These are phyloP conservation scores for Hibiscus trionum DNA, from an alignment of 345 rosid genomes.

Conservation along the genomic window DNA sequence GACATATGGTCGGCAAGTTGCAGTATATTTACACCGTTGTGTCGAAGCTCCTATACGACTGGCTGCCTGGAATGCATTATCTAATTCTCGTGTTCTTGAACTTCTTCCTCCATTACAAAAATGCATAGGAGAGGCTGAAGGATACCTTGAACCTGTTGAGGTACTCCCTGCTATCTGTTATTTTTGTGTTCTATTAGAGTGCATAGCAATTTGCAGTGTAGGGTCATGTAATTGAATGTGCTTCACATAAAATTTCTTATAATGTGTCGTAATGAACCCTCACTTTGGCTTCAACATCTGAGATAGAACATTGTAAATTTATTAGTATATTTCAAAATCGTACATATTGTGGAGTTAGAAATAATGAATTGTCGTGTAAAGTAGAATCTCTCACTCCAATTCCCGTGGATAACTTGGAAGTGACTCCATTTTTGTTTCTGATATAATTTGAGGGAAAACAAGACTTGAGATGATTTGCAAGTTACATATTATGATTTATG, in stretches of 20 bases:
- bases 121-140: constrained; percentile 55
- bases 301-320: not conserved
- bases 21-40: constrained; percentile 55
- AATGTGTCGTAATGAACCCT: not conserved
- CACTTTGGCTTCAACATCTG: not conserved
- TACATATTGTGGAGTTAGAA: not conserved
- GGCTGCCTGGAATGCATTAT: constrained; percentile 62
- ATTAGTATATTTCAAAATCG: not conserved
- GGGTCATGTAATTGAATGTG: not conserved
- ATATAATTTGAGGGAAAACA: not conserved
- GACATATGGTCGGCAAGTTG: constrained; percentile 67
- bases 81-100: constrained; percentile 65
- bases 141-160: constrained; percentile 77
- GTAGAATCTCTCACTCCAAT: not conserved
- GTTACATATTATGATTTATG: not conserved
- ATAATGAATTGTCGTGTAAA: not conserved
- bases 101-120: constrained; percentile 70
- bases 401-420: not conserved
- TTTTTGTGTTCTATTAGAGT: not conserved
- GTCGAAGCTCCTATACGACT: constrained; percentile 62
- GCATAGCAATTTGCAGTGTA: not conserved
- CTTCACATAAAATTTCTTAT: not conserved
- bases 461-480: not conserved
- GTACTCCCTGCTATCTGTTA: constrained; percentile 22
- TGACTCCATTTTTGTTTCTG: not conserved